phyloP scores from a whole-genome alignment of 352 stramenopile genomes.

The Pythium folliculosum region DNA sequence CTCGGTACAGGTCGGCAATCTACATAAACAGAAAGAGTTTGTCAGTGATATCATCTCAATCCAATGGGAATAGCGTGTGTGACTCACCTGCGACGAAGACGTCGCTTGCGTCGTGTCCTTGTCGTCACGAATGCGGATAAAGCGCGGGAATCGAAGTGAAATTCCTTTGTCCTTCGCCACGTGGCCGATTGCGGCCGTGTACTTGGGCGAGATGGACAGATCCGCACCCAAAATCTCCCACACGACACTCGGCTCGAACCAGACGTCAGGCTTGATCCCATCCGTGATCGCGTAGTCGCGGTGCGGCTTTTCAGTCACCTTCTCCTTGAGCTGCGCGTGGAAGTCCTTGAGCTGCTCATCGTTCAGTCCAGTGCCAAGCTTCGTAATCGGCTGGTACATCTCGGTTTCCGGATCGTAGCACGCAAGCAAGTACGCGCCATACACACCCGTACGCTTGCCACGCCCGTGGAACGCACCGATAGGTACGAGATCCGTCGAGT shows the following conservation, averaged over 20 bases:
- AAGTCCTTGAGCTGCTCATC: constrained; percentile 97
- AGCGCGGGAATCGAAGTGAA: constrained; percentile 98
- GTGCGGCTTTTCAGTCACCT: constrained; percentile 80
- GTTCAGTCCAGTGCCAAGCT: constrained; percentile 98
- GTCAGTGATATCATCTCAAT: neutral
- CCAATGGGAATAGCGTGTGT: neutral
- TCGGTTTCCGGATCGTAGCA: constrained; percentile 98
- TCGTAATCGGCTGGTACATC: constrained; percentile 98
- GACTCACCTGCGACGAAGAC: constrained; percentile 92
- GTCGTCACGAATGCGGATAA: constrained; percentile 97
- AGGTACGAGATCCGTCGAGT: constrained; percentile 98
- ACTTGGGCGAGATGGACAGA: constrained; percentile 97
- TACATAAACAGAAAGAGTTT: constrained; percentile 28
- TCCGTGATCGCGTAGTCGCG: constrained; percentile 93
- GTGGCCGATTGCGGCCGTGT: constrained; percentile 95
- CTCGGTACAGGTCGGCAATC: constrained; percentile 82
- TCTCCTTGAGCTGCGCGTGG: constrained; percentile 80
- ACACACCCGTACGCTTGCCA: constrained; percentile 96
- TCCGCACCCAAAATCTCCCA: constrained; percentile 99
- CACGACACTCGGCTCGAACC: constrained; percentile 95
- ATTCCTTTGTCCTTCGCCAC: constrained; percentile 94
- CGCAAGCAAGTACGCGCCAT: constrained; percentile 98
- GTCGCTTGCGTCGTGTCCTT: constrained; percentile 97
- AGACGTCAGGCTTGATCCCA: constrained; percentile 91
- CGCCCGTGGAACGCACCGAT: constrained; percentile 97